phyloP scores from a whole-genome alignment of 202 grass and related monocot species.

The Elaeis oleifera region DNA sequence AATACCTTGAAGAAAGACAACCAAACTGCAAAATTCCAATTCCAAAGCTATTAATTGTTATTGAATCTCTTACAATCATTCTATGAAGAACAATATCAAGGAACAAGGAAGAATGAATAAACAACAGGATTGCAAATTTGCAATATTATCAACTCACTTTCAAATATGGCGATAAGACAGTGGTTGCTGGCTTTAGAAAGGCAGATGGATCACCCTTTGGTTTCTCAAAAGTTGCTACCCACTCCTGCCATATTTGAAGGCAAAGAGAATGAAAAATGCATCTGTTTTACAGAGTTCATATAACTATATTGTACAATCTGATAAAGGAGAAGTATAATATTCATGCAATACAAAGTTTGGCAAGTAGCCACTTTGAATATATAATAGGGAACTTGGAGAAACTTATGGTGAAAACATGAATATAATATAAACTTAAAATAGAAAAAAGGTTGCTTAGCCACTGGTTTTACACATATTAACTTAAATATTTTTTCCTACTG shows the following conservation, averaged over 20 bases:
- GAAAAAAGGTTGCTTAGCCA: too few species aligned
- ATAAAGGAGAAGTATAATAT: too few species aligned
- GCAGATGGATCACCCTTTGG: conserved; percentile 81
- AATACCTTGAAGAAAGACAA: conserved; percentile 83
- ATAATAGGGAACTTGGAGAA: too few species aligned
- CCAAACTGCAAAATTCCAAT: conserved; percentile 49
- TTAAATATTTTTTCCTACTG: too few species aligned
- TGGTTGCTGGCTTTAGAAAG: conserved; percentile 73
- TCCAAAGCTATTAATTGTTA: not conserved
- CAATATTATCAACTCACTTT: conserved; percentile 36
- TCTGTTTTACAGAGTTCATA: not conserved
- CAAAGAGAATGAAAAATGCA: conserved; percentile 3
- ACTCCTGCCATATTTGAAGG: conserved; percentile 39
- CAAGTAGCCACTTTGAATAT: too few species aligned
- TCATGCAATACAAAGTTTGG: too few species aligned
- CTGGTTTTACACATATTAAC: too few species aligned
- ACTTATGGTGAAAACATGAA: too few species aligned
- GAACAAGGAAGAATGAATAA: not conserved
- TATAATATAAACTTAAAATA: too few species aligned
- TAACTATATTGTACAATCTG: too few species aligned
- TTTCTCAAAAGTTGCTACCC: conserved; percentile 92
- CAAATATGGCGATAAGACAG: conserved; percentile 74
- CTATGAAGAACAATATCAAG: not conserved
- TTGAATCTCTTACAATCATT: conserved; percentile 12
- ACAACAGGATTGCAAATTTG: not conserved